Percentiles rank a stretch among this genome's conserved stretches.
Conservation (phyloP, 805 yeast species). For the Saccharomycopsis vini region DNA sequence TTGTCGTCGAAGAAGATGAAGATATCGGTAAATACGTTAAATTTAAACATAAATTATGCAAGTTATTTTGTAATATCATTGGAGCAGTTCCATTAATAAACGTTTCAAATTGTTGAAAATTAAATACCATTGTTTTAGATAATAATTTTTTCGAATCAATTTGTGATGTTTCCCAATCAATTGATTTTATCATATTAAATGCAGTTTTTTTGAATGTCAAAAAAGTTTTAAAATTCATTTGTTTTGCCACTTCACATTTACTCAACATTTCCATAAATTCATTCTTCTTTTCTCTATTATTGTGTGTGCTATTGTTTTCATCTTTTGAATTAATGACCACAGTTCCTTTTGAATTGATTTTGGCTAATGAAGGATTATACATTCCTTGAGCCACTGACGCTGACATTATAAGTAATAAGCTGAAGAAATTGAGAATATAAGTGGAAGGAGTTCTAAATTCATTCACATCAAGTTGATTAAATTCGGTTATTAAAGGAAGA, state of each 20-base stretch:
- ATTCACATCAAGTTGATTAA: background rate
- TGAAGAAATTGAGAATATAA: conserved; percentile 10
- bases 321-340: no score
- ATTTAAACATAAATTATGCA: conserved; percentile 35
- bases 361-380: background rate
- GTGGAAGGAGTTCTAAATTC: conserved; percentile 2
- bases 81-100: conserved; percentile 32
- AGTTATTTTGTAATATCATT: conserved; percentile 27
- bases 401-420: background rate
- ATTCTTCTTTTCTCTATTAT: no score
- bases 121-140: conserved; percentile 17
- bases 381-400: background rate
- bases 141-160: conserved; percentile 5
- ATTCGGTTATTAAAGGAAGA: conserved; percentile 1
- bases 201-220: conserved; percentile 19
- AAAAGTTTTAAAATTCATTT: no score
- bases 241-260: no score
- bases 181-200: conserved; percentile 23
- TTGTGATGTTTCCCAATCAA: conserved; percentile 6
- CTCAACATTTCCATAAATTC: no score
- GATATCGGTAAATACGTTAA: conserved; percentile 19
- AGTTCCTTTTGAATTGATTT: background rate
- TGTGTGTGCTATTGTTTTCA: no score
- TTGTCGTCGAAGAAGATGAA: background rate
- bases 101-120: conserved; percentile 28